Evolutionary conservation across 768 basidiomycete species (phyloP).

Genomic region (Amanita rubescens): DNA sequence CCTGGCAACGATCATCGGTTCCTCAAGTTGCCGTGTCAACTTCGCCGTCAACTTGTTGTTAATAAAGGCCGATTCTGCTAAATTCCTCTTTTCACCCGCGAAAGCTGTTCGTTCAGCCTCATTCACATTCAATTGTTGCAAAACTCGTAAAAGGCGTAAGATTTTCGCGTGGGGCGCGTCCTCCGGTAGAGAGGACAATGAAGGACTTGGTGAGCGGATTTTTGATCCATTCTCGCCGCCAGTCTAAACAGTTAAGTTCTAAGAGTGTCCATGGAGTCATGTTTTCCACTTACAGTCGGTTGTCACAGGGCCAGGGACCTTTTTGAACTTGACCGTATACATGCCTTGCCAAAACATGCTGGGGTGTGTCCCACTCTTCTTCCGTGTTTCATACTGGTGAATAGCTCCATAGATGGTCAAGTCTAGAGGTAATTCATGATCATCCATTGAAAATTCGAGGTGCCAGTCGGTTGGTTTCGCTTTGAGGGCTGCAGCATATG

Average conservation of each 20-base stretch:
- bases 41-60: constrained; percentile 99
- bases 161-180: constrained; percentile 87
- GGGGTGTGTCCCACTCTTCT: constrained; percentile 58
- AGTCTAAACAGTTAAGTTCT: constrained; percentile 24
- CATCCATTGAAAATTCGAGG: constrained; percentile 92
- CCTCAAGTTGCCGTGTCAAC: constrained; percentile 93
- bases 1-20: constrained; percentile 99
- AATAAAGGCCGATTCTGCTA: constrained; percentile 82
- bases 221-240: constrained; percentile 36
- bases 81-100: constrained; percentile 42
- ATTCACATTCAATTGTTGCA: constrained; percentile 76
- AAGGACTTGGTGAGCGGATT: constrained; percentile 56
- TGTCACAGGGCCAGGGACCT: constrained; percentile 72
- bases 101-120: constrained; percentile 55
- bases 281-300: constrained; percentile 46
- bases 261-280: background rate
- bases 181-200: constrained; percentile 73
- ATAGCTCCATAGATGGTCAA: constrained; percentile 96
- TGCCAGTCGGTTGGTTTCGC: constrained; percentile 95
- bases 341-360: constrained; percentile 85
- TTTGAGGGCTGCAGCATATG: constrained; percentile 93
- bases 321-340: constrained; percentile 90
- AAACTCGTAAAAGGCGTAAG: constrained; percentile 78
- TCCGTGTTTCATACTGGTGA: constrained; percentile 82
- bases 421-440: constrained; percentile 74